These are phyloP conservation scores for Hymenoscyphus salicellus DNA, from an alignment of 2,329 filamentous ascomycete genomes.

Conservation along the genomic window DNA sequence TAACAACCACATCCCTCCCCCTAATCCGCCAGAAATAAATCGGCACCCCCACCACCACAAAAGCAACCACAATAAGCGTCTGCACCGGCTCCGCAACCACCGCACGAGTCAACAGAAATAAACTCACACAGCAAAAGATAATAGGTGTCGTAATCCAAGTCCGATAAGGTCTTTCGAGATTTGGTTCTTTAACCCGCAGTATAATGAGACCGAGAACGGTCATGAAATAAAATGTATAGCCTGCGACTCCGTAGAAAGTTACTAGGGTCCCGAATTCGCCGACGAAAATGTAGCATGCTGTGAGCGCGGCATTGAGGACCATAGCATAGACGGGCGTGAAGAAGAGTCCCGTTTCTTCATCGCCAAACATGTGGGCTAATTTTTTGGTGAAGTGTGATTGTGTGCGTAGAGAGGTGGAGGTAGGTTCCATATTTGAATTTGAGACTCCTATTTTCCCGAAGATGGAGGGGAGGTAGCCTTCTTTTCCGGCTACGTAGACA, in stretches of 20 bases:
- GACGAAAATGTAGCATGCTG: constrained; percentile 72
- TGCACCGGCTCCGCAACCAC: constrained; percentile 89
- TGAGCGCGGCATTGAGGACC: constrained; percentile 73
- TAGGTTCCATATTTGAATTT: constrained; percentile 35
- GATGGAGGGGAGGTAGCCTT: constrained; percentile 82
- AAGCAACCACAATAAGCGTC: constrained; percentile 80
- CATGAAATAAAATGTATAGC: constrained; percentile 95
- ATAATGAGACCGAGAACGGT: constrained; percentile 92
- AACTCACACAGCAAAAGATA: constrained; percentile 94
- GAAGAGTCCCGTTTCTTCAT: constrained; percentile 76
- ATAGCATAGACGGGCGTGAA: constrained; percentile 94
- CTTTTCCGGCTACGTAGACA: constrained; percentile 90
- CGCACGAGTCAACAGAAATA: constrained; percentile 85
- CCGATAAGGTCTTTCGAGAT: constrained; percentile 84
- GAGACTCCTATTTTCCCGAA: constrained; percentile 80
- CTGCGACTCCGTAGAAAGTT: constrained; percentile 96
- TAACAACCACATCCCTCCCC: constrained; percentile 54
- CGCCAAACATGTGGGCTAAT: constrained; percentile 64
- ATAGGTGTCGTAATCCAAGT: constrained; percentile 98
- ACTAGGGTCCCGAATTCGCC: constrained; percentile 90
- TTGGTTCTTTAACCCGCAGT: constrained; percentile 80
- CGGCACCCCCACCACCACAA: constrained; percentile 78
- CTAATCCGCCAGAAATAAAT: constrained; percentile 87
- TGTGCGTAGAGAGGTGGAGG: constrained; percentile 46
- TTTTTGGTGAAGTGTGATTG: constrained; percentile 57